A percentile compares a stretch with the other conserved stretches of the same genome.
phyloP scores from a whole-genome alignment of 106 monocot genomes.

The Xerophyta viscosa region DNA sequence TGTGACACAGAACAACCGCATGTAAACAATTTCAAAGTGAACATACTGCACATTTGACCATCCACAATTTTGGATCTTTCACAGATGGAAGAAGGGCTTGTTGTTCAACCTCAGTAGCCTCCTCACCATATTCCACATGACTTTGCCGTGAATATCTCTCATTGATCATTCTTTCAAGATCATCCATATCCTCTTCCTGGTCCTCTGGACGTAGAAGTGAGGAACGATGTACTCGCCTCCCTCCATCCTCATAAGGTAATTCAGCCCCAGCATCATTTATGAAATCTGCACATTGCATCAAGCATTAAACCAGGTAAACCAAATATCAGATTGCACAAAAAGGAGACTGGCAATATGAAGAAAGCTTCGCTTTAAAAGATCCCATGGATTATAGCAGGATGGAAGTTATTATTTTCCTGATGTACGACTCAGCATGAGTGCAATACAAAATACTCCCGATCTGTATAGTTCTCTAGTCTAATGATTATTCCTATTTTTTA shows the following conservation, averaged over 20 bases:
- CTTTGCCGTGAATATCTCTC: slow-evolving; percentile 72
- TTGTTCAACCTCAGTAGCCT: slow-evolving; percentile 93
- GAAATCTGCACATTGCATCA: slow-evolving; percentile 92
- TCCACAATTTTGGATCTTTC: slow-evolving; percentile 95
- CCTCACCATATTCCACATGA: slow-evolving; percentile 89
- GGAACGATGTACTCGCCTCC: slow-evolving; percentile 47
- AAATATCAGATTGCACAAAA: no score
- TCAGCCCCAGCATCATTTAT: slow-evolving; percentile 85
- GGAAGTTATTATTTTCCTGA: no score
- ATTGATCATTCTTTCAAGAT: slow-evolving; percentile 68
- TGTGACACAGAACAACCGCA: no score
- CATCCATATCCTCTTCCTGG: slow-evolving; percentile 83
- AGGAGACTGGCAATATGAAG: no score
- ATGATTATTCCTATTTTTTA: no score
- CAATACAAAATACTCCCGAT: no score
- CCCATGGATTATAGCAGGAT: no score
- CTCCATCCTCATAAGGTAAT: slow-evolving; percentile 55
- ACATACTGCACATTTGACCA: slow-evolving; percentile 95
- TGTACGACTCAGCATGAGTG: no score
- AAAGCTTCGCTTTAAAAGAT: no score
- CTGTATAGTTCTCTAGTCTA: no score
- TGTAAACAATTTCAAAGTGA: no score
- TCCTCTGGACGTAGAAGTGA: slow-evolving; percentile 61
- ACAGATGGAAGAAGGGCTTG: slow-evolving; percentile 94
- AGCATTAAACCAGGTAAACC: no score